Evolutionary conservation across 2,329 filamentous ascomycete genomes (phyloP), one percentile per base, ranked within the genome.

Genomic region (Pseudocercospora fuligena): DNA sequence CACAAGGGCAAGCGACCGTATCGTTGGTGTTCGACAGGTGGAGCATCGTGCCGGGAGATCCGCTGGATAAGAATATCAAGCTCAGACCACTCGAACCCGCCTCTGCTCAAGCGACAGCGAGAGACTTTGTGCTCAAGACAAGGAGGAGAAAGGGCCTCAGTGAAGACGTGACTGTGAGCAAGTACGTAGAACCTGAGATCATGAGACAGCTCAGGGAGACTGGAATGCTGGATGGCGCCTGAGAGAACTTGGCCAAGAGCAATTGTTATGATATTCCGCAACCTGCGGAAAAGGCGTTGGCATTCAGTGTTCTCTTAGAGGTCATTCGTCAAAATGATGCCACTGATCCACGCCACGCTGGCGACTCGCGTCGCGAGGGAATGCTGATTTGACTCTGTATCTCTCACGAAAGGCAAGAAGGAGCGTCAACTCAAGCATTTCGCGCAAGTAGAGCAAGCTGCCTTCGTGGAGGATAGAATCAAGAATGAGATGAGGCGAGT

Each of bases 41-140:
- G 95, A 93, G 87, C 75, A 92, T 98, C 68, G 94, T 99, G 1
- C 95, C 95, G 1, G 95, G 95, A 63, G 95, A 99, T 79, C 95
- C 95, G 47, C 86, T 99, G 36, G 95, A 99, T 79, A 91, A 90
- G 75, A 91, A 93, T 68, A 89, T 96, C 69, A 88, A 93, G 71
- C 83, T 95, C 64, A 86, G 92, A 59, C 92, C 94, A 5, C 83
- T 99, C 70, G 94, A 98, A 80, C 93, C 94, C 69, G 95, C 95
- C 1, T 87, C 87, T 62, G 92, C 92, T 60, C 93, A 96, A 82
- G 93, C 92, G 23, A 96, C 94, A 58, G 95, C 95, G 0, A 86
- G 95, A 68, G 95, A 99, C 79, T 98, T 99, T 80, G 94, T 98
- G 62, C 86, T 98, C 69, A 99, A 99, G 87, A 99, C 95, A 9